phyloP scores from a whole-genome alignment of 2,329 filamentous ascomycete species.

The Aspergillus candidus region DNA sequence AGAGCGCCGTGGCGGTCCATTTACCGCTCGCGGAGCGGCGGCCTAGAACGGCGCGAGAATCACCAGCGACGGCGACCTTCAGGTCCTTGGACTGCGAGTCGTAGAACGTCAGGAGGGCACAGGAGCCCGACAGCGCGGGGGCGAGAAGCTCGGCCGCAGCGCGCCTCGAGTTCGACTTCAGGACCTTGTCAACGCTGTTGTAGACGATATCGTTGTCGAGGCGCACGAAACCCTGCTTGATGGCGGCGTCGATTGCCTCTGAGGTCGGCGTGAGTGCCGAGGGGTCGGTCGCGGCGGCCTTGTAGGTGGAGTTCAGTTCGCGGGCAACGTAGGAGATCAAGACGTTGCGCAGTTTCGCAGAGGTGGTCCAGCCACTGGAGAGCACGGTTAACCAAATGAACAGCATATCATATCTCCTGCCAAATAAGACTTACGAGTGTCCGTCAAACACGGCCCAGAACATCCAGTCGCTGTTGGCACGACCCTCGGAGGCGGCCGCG shows the following conservation, averaged over 20 bases:
- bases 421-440: constrained; percentile 62
- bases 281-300: constrained; percentile 57
- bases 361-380: constrained; percentile 88
- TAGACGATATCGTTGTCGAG: constrained; percentile 93
- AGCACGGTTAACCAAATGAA: background rate
- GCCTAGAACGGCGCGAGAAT: constrained; percentile 90
- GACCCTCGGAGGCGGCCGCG: constrained; percentile 49
- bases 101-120: constrained; percentile 92
- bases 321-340: constrained; percentile 88
- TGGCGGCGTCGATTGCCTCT: constrained; percentile 79
- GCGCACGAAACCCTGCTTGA: constrained; percentile 83
- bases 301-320: constrained; percentile 89
- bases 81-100: constrained; percentile 80
- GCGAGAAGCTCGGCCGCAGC: constrained; percentile 86
- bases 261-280: constrained; percentile 60
- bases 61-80: constrained; percentile 90
- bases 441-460: constrained; percentile 99
- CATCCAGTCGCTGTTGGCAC: constrained; percentile 83
- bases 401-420: background rate
- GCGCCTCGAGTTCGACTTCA: constrained; percentile 83
- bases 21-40: constrained; percentile 72
- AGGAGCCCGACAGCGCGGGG: constrained; percentile 93
- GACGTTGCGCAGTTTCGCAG: constrained; percentile 86
- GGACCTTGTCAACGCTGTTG: constrained; percentile 83
- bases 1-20: constrained; percentile 86